A percentile compares a stretch with the other conserved stretches of the same genome.
These are phyloP conservation scores for Amaranthus cruentus DNA, from an alignment of 148 eudicot genomes.

Conservation along the genomic window DNA sequence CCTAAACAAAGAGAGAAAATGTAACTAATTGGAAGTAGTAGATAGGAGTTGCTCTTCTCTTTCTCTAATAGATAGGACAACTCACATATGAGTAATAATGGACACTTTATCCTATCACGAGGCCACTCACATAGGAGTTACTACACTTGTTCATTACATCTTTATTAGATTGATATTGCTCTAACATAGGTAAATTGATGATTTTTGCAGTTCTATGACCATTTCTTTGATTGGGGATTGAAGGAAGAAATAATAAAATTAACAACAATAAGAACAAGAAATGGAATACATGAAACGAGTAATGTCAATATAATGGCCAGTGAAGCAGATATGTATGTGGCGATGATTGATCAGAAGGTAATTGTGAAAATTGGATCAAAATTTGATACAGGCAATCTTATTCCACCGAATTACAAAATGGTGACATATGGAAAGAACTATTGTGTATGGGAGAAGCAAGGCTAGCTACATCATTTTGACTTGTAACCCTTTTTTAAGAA, in stretches of 20 bases:
- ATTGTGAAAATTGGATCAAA: conserved; percentile 31
- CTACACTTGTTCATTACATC: background rate
- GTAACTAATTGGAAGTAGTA: too few species aligned
- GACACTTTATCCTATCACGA: too few species aligned
- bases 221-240: conserved; percentile 55
- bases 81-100: too few species aligned
- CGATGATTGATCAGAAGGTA: conserved; percentile 44
- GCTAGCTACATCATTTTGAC: background rate
- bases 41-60: too few species aligned
- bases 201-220: conserved; percentile 52
- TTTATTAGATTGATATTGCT: background rate
- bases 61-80: too few species aligned
- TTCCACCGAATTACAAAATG: conserved; percentile 45
- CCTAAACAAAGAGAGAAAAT: too few species aligned
- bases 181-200: too few species aligned
- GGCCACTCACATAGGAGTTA: too few species aligned
- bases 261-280: conserved; percentile 33
- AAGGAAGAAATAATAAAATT: conserved; percentile 46
- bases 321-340: conserved; percentile 54
- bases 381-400: conserved; percentile 36
- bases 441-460: conserved; percentile 28
- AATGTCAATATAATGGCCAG: conserved; percentile 46
- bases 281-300: conserved; percentile 44
- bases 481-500: background rate
- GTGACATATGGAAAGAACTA: conserved; percentile 42